A percentile compares a stretch with the other conserved stretches of the same genome.
phyloP scores from a whole-genome alignment of 1,284 basidiomycete genomes.

The Tilletiopsis washingtonensis region DNA sequence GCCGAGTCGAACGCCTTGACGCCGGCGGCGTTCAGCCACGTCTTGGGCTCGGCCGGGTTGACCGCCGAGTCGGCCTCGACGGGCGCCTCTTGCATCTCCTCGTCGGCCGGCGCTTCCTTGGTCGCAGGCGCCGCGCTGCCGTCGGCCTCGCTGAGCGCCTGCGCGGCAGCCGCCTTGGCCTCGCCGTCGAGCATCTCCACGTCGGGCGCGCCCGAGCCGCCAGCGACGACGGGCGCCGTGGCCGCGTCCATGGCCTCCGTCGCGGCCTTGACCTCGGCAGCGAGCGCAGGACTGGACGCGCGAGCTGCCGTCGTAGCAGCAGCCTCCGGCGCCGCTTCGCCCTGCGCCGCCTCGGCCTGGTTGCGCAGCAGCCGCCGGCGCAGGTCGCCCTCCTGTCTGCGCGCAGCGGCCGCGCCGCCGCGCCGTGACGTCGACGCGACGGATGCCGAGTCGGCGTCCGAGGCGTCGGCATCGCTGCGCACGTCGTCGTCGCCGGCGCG shows the following conservation, averaged over 20 bases:
- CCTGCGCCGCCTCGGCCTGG: conserved; percentile 15
- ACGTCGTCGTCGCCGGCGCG: conserved; percentile 52
- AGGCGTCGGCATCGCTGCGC: conserved; percentile 62
- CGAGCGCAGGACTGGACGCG: neutral
- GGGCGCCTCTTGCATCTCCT: too few species aligned
- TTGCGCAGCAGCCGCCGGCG: conserved; percentile 27
- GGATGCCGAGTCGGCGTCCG: conserved; percentile 51
- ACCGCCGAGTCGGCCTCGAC: conserved; percentile 2
- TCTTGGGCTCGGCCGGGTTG: conserved; percentile 40
- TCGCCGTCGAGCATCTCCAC: conserved; percentile 26
- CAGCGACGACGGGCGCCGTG: conserved; percentile 19
- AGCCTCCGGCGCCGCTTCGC: neutral
- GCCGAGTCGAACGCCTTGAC: conserved; percentile 30
- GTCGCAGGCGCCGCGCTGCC: too few species aligned
- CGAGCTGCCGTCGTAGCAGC: neutral
- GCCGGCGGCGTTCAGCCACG: conserved; percentile 51
- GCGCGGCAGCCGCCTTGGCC: neutral
- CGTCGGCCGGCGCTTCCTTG: too few species aligned
- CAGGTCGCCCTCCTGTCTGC: conserved; percentile 24
- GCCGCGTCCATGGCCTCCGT: conserved; percentile 18
- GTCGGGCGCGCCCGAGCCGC: conserved; percentile 14
- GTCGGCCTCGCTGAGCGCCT: neutral
- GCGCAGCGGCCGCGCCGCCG: conserved; percentile 15
- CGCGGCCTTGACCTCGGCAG: conserved; percentile 6
- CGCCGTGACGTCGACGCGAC: conserved; percentile 19